Base-by-base conservation (phyloP, 768 basidiomycete species). In the Suillus occidentalis region DNA sequence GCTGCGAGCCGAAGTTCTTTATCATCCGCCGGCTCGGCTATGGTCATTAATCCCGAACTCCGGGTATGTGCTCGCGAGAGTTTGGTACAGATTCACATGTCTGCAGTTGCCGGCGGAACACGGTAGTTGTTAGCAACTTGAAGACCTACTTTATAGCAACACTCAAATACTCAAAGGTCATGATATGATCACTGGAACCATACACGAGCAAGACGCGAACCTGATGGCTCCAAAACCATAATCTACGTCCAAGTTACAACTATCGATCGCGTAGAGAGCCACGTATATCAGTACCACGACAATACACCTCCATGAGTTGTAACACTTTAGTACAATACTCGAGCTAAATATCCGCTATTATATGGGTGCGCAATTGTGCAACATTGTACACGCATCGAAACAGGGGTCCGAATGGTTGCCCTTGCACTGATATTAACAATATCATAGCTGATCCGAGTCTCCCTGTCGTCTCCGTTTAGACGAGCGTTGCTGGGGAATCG, bases 391-490 rank as follows among this genome's bases (percentile, higher is more conserved):
- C 3, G 53, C 34, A 6, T 55, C 53, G n/a, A 55, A 55, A 13
- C 20, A 55, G 7, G 53, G 28, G 20, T 55, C 10, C 20, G 6
- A 20, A n/a, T n/a, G 1, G 18, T 31, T 6, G 52, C 9, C 14
- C 12, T 55, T 55, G 53, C 20, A 34, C 6, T 55, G 20, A 55
- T n/a, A 34, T 53, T 20, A 53, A 6, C 31, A 34, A 55, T 25
- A 50, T 55, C 53, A 36, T n/a, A 36, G 6, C 34, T 55, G 0
- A n/a, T 55, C 53, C 12, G 20, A 34, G 20, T 55, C 53, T n/a
- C 53, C 53, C 20, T n/a, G 53, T 36, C 53, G 53, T 55, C 53
- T 55, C 53, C 53, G 53, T 55, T 55, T 55, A 55, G 34, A 2
- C 31, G 34, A 12, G 53, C 53, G 53, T 55, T 36, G 53, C 12